These are phyloP conservation scores for Delphinella strobiligena DNA, from an alignment of 2,329 filamentous ascomycete genomes.

Conservation along the genomic window DNA sequence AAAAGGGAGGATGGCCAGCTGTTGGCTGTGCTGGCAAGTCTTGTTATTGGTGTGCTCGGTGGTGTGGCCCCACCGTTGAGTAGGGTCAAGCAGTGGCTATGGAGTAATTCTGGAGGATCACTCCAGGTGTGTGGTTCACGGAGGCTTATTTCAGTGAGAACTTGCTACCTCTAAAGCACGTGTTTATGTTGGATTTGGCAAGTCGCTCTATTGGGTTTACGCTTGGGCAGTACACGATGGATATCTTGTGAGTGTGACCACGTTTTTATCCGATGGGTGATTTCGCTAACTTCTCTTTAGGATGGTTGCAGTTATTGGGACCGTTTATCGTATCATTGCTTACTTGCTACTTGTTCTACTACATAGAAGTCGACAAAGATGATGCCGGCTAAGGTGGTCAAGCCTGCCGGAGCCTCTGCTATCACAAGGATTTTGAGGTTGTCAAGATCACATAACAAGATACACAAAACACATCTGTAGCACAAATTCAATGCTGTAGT, in stretches of 20 bases:
- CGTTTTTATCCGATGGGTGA: too few relatives aligned
- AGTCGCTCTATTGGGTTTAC: constrained; percentile 32
- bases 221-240: constrained; percentile 32
- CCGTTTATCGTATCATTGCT: constrained; percentile 4
- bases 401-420: too few relatives aligned
- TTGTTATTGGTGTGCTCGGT: constrained; percentile 8
- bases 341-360: constrained; percentile 3
- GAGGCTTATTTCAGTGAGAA: constrained; percentile 45
- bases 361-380: constrained; percentile 1
- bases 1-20: constrained; percentile 46
- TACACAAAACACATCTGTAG: too few relatives aligned
- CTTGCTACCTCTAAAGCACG: constrained; percentile 34
- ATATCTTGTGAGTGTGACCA: too few relatives aligned
- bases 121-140: constrained; percentile 44
- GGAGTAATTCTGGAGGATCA: constrained; percentile 43
- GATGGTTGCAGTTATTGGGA: constrained; percentile 6
- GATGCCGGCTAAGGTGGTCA: too few relatives aligned
- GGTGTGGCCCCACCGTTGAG: constrained; percentile 39
- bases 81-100: constrained; percentile 39
- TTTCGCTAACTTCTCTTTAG: too few relatives aligned
- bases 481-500: too few relatives aligned
- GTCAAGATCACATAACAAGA: too few relatives aligned
- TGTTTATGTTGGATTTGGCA: constrained; percentile 41
- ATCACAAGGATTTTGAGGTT: too few relatives aligned
- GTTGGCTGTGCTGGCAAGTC: constrained; percentile 30